A percentile compares a stretch with the other conserved stretches of the same genome.
Evolutionary conservation across 768 basidiomycete genomes (phyloP).

Genomic region (Omphalotus guepiniiformis): DNA sequence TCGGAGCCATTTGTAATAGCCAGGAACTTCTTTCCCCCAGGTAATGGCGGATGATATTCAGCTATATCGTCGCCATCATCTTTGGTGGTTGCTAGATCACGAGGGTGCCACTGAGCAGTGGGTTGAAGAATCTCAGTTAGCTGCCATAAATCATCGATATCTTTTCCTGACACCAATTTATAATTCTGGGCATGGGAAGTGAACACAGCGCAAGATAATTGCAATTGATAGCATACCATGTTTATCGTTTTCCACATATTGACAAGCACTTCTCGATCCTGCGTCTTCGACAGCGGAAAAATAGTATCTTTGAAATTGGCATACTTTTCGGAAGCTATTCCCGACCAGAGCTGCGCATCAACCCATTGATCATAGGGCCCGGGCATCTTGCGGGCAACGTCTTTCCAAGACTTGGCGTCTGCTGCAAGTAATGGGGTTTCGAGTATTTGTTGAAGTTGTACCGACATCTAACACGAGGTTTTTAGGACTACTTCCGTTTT

Average conservation of each 20-base stretch:
- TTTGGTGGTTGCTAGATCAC: constrained; percentile 27
- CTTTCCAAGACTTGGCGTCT: constrained; percentile 51
- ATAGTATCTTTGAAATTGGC: constrained; percentile 52
- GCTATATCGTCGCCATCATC: constrained; percentile 22
- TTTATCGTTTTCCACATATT: constrained; percentile 65
- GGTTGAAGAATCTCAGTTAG: constrained; percentile 44
- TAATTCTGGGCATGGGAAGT: constrained; percentile 50
- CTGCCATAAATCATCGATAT: constrained; percentile 63
- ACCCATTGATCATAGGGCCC: constrained; percentile 62
- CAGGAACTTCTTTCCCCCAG: constrained; percentile 34
- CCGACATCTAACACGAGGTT: constrained; percentile 45
- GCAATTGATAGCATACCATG: constrained; percentile 35
- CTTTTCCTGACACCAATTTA: constrained; percentile 41
- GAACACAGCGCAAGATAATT: neutral
- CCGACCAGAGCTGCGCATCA: constrained; percentile 63
- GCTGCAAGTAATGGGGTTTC: constrained; percentile 57
- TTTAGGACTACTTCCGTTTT: too few species aligned
- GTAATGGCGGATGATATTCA: constrained; percentile 16
- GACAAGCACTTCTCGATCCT: constrained; percentile 43
- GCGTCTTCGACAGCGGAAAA: constrained; percentile 55
- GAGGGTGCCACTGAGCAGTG: constrained; percentile 58
- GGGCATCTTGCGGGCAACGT: constrained; percentile 47
- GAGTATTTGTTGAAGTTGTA: constrained; percentile 63
- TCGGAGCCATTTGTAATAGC: constrained; percentile 49
- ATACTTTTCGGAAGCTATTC: constrained; percentile 47